Evolutionary conservation across 805 yeast species (phyloP).

Genomic region (Pichia ethanolica): DNA sequence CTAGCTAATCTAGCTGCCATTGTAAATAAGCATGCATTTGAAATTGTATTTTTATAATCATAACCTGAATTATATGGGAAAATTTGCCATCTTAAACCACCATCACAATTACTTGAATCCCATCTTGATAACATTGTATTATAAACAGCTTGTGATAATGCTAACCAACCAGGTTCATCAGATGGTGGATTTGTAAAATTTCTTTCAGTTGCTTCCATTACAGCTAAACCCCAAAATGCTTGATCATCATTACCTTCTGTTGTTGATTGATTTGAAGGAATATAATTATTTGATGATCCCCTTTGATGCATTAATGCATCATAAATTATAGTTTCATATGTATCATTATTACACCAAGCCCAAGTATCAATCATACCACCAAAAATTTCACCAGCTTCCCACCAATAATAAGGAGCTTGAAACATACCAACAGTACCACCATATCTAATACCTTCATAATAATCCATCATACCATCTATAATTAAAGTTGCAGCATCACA

Average conservation of each 20-base stretch:
- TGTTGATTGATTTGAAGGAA: constrained; percentile 73
- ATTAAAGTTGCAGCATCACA: constrained; percentile 50
- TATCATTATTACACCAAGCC: constrained; percentile 59
- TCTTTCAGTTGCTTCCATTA: constrained; percentile 76
- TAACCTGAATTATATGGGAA: constrained; percentile 85
- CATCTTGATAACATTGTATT: constrained; percentile 78
- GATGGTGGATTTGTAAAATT: constrained; percentile 69
- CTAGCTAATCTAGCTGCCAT: constrained; percentile 79
- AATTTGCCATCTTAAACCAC: constrained; percentile 91
- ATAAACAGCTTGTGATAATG: constrained; percentile 75
- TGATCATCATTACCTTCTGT: constrained; percentile 94
- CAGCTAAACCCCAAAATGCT: constrained; percentile 88
- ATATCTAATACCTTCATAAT: constrained; percentile 57
- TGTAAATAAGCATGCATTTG: constrained; percentile 79
- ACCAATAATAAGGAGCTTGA: constrained; percentile 75
- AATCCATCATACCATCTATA: constrained; percentile 70
- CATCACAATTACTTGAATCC: constrained; percentile 57
- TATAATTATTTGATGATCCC: constrained; percentile 57
- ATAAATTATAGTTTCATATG: constrained; percentile 50
- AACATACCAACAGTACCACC: constrained; percentile 75
- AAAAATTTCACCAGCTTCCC: constrained; percentile 84
- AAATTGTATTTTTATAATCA: constrained; percentile 77
- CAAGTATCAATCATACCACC: constrained; percentile 67
- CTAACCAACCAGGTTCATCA: constrained; percentile 46
- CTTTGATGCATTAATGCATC: constrained; percentile 60